These are phyloP conservation scores for Aspergillus japonicus DNA, from an alignment of 2,329 filamentous ascomycete species.

Conservation along the genomic window DNA sequence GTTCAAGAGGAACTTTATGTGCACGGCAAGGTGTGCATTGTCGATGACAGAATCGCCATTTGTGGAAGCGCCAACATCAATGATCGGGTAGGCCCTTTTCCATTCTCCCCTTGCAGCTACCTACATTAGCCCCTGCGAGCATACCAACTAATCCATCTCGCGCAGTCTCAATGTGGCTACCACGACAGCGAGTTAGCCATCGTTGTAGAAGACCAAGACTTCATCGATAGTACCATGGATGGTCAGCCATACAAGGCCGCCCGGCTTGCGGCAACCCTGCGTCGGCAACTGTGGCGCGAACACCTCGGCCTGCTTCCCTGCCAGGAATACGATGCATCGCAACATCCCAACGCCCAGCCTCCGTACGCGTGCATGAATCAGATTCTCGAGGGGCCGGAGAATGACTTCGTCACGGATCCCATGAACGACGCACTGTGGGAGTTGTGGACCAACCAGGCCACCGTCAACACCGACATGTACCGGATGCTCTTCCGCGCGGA, in stretches of 20 bases:
- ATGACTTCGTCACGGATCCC: slow-evolving; percentile 71
- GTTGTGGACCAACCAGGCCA: slow-evolving; percentile 72
- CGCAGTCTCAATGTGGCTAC: slow-evolving; percentile 69
- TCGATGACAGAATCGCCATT: slow-evolving; percentile 77
- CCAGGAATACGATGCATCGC: slow-evolving; percentile 64
- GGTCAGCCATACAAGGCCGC: slow-evolving; percentile 70
- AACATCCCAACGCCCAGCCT: slow-evolving; percentile 74
- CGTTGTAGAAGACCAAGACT: slow-evolving; percentile 74
- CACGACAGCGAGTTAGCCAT: slow-evolving; percentile 92
- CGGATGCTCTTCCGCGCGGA: slow-evolving; percentile 81
- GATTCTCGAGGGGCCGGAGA: slow-evolving; percentile 68
- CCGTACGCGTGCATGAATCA: slow-evolving; percentile 68
- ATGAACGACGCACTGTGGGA: slow-evolving; percentile 65
- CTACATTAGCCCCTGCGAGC: background rate
- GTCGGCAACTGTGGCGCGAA: slow-evolving; percentile 84
- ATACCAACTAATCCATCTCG: background rate
- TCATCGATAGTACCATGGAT: slow-evolving; percentile 70
- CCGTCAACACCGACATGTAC: slow-evolving; percentile 77
- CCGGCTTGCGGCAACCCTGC: slow-evolving; percentile 74
- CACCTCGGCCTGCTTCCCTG: slow-evolving; percentile 80
- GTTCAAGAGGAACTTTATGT: slow-evolving; percentile 96
- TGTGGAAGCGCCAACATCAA: slow-evolving; percentile 74
- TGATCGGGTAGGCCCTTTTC: slow-evolving; percentile 50
- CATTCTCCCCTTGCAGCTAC: background rate
- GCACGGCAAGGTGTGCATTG: slow-evolving; percentile 81